Base-by-base conservation (phyloP, 495 filamentous ascomycete genomes). In the Lentithecium fluviatile region DNA sequence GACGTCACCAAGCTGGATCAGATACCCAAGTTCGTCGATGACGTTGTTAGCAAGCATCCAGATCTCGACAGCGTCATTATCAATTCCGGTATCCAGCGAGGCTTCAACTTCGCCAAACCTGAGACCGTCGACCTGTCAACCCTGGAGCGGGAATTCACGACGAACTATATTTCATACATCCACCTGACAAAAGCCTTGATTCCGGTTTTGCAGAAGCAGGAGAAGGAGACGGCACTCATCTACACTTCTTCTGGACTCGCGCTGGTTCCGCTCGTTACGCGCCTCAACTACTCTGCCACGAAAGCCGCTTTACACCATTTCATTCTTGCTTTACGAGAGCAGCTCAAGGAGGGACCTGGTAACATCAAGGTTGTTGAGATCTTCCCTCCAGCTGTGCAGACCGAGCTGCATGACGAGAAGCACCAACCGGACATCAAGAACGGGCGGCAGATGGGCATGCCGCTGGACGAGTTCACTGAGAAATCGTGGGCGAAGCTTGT, bases 161-260 rank as follows among this genome's bases (percentile, higher is more conserved):
- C 84, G 1, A 91, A 91, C 73, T 91, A 89, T 72, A 79, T 80
- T 26, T 77, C 85, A 15, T 78, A 80, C 46, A 69, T 91, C 6
- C 77, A 82, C 59, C 74, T 89, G 1, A 79, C 82, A 20, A 79
- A 83, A 12, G 79, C 79, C 0, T 85, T 91, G 69, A 75, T 88
- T 0, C 84, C 88, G 0, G 81, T 84, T 62, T 76, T 91, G 1
- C 77, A 83, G 60, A 73, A 71, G 37, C 77, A 83, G 58, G 23
- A 67, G 11, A 74, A 76, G 0, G 60, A 62, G 37, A 68, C 79
- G 2, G 65, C 72, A 17, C 67, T 86, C 38, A 67, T 83, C 15
- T 75, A 76, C 55, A 80, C 76, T 2, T 76, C 82, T 7, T 84
- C 81, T 0, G 77, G 78, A 1, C 78, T 86, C 0, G 78, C 79